phyloP scores from a whole-genome alignment of 2,329 filamentous ascomycete genomes.

The Colletotrichum gloeosporioides region DNA sequence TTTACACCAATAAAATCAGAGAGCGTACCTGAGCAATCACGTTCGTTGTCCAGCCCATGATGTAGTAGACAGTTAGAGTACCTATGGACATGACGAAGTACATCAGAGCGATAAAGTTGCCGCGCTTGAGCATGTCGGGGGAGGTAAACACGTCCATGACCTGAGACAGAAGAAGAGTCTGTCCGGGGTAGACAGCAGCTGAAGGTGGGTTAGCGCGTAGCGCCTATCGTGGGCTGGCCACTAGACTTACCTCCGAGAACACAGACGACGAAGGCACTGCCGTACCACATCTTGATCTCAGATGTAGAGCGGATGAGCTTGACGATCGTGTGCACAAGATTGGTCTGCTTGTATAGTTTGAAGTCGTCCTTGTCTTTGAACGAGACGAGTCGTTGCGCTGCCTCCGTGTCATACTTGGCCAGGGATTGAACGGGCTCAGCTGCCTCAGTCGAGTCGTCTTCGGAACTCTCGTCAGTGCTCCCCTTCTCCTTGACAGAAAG shows the following conservation, averaged over 20 bases:
- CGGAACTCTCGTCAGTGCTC: not conserved
- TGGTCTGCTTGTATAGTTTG: not conserved
- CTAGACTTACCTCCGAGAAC: not conserved
- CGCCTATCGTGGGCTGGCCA: not conserved
- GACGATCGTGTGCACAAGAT: slow-evolving; percentile 10
- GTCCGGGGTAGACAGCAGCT: slow-evolving; percentile 37
- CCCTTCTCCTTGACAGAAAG: slow-evolving; percentile 5
- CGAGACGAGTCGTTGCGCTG: not conserved
- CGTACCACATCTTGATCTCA: slow-evolving; percentile 17
- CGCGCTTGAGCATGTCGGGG: not conserved
- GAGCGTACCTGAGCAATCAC: slow-evolving; percentile 15
- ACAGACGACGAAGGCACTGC: not conserved
- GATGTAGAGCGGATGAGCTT: slow-evolving; percentile 13
- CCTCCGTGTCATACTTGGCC: not conserved
- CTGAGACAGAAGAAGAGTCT: slow-evolving; percentile 46
- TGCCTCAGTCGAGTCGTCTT: not conserved
- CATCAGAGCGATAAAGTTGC: slow-evolving; percentile 37
- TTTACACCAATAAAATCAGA: not conserved
- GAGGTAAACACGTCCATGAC: slow-evolving; percentile 45
- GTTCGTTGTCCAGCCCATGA: slow-evolving; percentile 27
- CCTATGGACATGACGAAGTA: slow-evolving; percentile 31
- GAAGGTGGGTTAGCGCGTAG: not conserved
- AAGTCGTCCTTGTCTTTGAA: slow-evolving; percentile 12
- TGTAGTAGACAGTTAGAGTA: slow-evolving; percentile 25
- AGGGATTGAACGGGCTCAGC: not conserved